Conservation (phyloP, 345 rosid genomes). For the Melastoma malabathricum region DNA sequence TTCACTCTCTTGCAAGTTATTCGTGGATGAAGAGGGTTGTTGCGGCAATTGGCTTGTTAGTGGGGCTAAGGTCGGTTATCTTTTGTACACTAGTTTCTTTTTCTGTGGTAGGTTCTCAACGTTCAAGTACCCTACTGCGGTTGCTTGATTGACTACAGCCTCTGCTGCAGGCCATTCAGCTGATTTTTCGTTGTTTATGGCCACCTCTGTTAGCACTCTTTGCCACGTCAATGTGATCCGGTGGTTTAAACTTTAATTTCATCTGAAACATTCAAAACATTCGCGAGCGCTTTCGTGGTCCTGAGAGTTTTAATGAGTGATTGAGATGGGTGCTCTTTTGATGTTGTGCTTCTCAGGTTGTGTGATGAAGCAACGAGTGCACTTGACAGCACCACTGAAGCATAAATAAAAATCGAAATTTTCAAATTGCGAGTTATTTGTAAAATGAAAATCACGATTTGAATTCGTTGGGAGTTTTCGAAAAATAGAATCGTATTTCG, state of each 20-base stretch:
- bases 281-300: background rate
- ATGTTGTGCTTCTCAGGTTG: slow-evolving; percentile 33
- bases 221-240: slow-evolving; percentile 40
- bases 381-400: slow-evolving; percentile 96
- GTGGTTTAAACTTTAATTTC: too few relatives aligned
- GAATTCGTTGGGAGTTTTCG: too few relatives aligned
- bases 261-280: background rate
- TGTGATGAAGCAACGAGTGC: slow-evolving; percentile 99
- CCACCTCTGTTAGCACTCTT: slow-evolving; percentile 52
- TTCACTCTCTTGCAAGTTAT: slow-evolving; percentile 62
- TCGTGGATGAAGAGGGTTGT: slow-evolving; percentile 87
- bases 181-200: slow-evolving; percentile 36
- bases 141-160: slow-evolving; percentile 73
- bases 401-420: too few relatives aligned
- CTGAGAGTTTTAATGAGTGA: background rate
- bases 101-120: slow-evolving; percentile 20
- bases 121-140: slow-evolving; percentile 95
- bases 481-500: too few relatives aligned
- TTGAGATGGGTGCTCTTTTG: background rate
- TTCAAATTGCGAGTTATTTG: too few relatives aligned
- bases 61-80: slow-evolving; percentile 57
- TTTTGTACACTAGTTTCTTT: background rate
- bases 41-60: slow-evolving; percentile 69
- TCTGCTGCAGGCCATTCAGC: slow-evolving; percentile 25
- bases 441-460: too few relatives aligned